These are phyloP conservation scores for Fusarium globosum DNA, from an alignment of 2,329 filamentous ascomycete species.

Conservation along the genomic window DNA sequence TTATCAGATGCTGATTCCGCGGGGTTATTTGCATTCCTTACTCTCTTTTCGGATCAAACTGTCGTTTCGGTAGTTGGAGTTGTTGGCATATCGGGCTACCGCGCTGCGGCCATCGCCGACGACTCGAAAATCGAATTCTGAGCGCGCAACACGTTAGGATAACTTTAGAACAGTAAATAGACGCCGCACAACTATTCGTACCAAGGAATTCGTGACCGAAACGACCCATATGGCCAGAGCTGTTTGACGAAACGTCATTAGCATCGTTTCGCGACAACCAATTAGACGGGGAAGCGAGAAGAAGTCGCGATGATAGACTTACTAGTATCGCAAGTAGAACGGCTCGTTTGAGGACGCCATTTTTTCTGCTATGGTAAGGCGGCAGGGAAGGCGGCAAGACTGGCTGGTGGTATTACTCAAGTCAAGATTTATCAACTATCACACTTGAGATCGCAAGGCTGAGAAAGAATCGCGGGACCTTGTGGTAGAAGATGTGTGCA, in stretches of 20 bases:
- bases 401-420: neutral
- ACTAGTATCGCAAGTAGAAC: slow-evolving; percentile 99
- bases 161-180: neutral
- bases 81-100: slow-evolving; percentile 96
- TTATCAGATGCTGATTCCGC: slow-evolving; percentile 14
- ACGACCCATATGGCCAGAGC: slow-evolving; percentile 95
- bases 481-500: slow-evolving; percentile 26
- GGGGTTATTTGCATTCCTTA: slow-evolving; percentile 59
- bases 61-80: slow-evolving; percentile 99
- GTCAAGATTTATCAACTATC: slow-evolving; percentile 12
- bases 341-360: slow-evolving; percentile 80
- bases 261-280: slow-evolving; percentile 1
- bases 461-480: slow-evolving; percentile 40
- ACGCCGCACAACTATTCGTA: slow-evolving; percentile 51
- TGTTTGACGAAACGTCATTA: slow-evolving; percentile 53
- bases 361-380: slow-evolving; percentile 42
- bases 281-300: neutral
- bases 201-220: slow-evolving; percentile 99
- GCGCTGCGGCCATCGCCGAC: slow-evolving; percentile 94
- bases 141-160: slow-evolving; percentile 14
- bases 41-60: slow-evolving; percentile 99
- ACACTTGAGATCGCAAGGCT: slow-evolving; percentile 38
- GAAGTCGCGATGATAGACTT: slow-evolving; percentile 51
- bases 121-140: slow-evolving; percentile 96
- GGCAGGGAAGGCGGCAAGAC: neutral